phyloP scores from a whole-genome alignment of 2,329 filamentous ascomycete species.

The Leptographium procerum region DNA sequence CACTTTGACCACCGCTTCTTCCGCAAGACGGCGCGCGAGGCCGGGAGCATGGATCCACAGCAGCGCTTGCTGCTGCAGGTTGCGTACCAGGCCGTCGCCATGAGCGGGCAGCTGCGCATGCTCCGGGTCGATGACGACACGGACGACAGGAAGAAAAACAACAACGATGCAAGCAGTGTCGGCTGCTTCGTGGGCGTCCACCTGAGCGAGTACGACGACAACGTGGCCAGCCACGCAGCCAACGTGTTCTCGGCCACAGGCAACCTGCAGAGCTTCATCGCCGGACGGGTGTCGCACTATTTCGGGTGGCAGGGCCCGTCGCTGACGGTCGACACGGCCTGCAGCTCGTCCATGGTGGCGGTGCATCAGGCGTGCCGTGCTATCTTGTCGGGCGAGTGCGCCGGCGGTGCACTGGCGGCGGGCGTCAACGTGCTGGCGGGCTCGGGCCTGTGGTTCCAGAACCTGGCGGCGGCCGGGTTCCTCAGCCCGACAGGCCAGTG shows the following conservation, averaged over 20 bases:
- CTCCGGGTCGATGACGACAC: too few relatives aligned
- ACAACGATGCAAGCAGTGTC: conserved; percentile 11
- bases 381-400: conserved; percentile 20
- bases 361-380: conserved; percentile 21
- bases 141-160: too few relatives aligned
- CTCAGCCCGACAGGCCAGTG: conserved; percentile 19
- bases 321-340: conserved; percentile 25
- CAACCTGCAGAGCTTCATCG: conserved; percentile 14
- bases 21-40: conserved; percentile 24
- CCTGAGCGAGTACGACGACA: conserved; percentile 25
- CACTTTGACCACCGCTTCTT: conserved; percentile 30
- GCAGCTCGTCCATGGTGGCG: conserved; percentile 20
- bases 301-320: conserved; percentile 19
- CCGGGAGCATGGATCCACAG: conserved; percentile 27
- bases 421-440: conserved; percentile 27
- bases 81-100: conserved; percentile 28
- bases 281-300: conserved; percentile 14
- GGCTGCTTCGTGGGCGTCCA: conserved; percentile 27
- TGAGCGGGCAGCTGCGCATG: conserved; percentile 12
- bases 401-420: conserved; percentile 22
- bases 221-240: conserved; percentile 14
- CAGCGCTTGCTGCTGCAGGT: conserved; percentile 26
- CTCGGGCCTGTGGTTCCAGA: conserved; percentile 11
- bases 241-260: neutral
- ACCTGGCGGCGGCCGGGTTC: conserved; percentile 19